These are phyloP conservation scores for Paraglomus brasilianum DNA, from an alignment of 192 early-diverging fungal species.

Conservation along the genomic window DNA sequence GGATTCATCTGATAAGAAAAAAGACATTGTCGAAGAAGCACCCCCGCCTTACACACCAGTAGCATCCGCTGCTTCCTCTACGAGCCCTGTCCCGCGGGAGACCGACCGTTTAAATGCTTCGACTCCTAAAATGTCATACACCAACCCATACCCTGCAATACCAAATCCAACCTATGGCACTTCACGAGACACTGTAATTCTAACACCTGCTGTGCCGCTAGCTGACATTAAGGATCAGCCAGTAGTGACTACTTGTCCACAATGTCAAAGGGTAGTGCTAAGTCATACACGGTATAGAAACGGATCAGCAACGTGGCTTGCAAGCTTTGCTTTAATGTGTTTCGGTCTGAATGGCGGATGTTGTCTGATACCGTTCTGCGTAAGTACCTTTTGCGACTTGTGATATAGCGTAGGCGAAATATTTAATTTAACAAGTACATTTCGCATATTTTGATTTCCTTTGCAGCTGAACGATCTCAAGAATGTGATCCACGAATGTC, in stretches of 20 bases:
- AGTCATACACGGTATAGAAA: not conserved
- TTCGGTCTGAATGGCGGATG: slow-evolving; percentile 13
- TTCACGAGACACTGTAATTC: slow-evolving; percentile 3
- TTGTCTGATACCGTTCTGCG: slow-evolving; percentile 28
- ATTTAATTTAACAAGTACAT: not conserved
- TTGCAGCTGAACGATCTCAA: slow-evolving; percentile 18
- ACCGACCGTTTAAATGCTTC: too few species aligned
- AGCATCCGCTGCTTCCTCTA: too few species aligned
- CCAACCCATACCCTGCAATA: not conserved
- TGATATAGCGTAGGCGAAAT: not conserved
- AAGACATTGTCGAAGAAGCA: too few species aligned
- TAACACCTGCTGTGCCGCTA: not conserved
- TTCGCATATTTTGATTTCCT: not conserved
- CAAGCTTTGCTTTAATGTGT: not conserved
- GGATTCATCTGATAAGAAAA: too few species aligned
- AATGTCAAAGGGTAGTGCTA: slow-evolving; percentile 7
- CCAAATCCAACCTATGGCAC: not conserved
- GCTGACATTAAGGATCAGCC: not conserved
- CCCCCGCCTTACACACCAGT: too few species aligned
- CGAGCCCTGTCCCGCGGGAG: too few species aligned
- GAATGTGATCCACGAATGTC: slow-evolving; percentile 15
- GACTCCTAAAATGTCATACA: too few species aligned
- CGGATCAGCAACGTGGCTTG: slow-evolving; percentile 7
- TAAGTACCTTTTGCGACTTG: not conserved
- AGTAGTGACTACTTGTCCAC: slow-evolving; percentile 4